Percentiles rank a stretch among this genome's conserved stretches.
Conservation (phyloP, 345 rosid species). For the Durio zibethinus region DNA sequence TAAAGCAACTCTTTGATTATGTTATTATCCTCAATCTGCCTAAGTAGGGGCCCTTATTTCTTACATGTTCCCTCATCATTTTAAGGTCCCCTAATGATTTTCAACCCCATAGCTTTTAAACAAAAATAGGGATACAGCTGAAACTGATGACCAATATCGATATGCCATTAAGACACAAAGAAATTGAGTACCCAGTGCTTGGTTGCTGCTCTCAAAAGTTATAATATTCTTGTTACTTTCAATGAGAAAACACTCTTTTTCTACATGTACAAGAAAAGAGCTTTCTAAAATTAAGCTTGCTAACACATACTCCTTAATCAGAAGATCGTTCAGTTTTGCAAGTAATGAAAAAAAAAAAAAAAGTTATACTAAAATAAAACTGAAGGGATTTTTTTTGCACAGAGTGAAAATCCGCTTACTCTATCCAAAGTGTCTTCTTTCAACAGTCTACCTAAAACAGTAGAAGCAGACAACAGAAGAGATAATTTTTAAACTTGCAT, state of each 20-base stretch:
- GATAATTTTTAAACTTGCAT: background rate
- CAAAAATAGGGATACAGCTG: background rate
- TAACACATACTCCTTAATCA: background rate
- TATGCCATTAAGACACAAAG: background rate
- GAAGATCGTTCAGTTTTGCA: background rate
- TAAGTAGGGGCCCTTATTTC: slow-evolving; percentile 20
- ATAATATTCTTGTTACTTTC: background rate
- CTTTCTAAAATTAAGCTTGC: background rate
- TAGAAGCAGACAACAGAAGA: too few species aligned
- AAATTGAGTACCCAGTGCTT: background rate
- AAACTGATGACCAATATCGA: background rate
- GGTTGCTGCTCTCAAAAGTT: background rate
- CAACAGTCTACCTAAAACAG: too few species aligned
- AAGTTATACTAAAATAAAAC: background rate
- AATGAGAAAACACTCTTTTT: background rate
- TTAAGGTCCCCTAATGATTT: background rate
- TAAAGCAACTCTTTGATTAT: slow-evolving; percentile 3
- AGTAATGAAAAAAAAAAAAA: background rate
- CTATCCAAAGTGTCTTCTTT: too few species aligned
- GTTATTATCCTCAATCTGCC: slow-evolving; percentile 2
- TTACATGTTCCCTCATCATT: slow-evolving; percentile 4
- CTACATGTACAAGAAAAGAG: background rate
- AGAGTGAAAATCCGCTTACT: too few species aligned
- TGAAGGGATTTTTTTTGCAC: too few species aligned
- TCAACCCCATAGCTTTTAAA: background rate